Evolutionary conservation across 352 stramenopile species (phyloP), one percentile per base, ranked within the genome.

Genomic region (Globisporangium solare): DNA sequence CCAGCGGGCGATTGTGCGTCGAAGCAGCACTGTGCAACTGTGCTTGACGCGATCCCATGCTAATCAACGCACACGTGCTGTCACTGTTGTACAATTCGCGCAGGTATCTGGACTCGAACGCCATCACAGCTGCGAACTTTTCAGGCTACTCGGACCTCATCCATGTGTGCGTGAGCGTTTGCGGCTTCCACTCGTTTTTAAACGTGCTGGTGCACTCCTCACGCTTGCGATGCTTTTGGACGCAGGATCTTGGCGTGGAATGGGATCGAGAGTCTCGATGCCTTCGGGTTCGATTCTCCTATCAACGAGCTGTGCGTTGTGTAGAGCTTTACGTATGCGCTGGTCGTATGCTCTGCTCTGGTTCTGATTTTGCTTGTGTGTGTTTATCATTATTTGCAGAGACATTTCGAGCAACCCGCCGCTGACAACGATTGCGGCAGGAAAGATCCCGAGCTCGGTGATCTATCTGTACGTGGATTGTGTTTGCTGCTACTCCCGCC

Each of bases 71-170:
- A 18, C 13, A 32, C 14, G 22, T 42, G 10, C 6, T 12, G 11
- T 42, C 10, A 7, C 37, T 42, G 37, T 42, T 17, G 1, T n/a
- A n/a, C n/a, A n/a, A 22, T 21, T 22, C 12, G 14, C 12, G 15
- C 35, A 63, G 56, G n/a, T 48, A 63, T 20, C 32, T 63, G 13
- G 56, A 63, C 42, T 63, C 56, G 17, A 63, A 63, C 22, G 15
- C 56, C 13, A 63, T 63, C 48, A 41, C 20, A 35, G 13, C 15
- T 35, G 37, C 37, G 1, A 20, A 56, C 21, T 47, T 56, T 20
- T 56, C 50, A 1, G 50, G 21, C 6, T 31, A 46, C 8, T 46
- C 50, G 6, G n/a, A 3, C 12, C 42, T 40, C 35, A 37, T 47
- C 20, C 50, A 56, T 14, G 20, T 56, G 50, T 56, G 32, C 8